Evolutionary conservation across 2,329 filamentous ascomycete species (phyloP).

Genomic region (Nannizziopsis barbatae): DNA sequence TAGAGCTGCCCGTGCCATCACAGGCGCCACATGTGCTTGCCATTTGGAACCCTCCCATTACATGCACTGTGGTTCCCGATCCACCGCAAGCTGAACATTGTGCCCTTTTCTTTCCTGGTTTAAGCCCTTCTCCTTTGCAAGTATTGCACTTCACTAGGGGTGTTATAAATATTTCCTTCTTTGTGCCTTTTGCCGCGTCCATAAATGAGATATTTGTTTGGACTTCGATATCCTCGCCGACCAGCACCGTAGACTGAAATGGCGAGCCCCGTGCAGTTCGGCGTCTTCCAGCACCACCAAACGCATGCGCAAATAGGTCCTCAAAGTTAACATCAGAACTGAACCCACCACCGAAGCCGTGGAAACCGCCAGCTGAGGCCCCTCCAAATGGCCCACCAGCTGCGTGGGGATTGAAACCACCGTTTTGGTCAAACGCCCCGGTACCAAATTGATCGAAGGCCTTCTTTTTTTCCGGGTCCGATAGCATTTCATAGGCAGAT

Average conservation of each 20-base stretch:
- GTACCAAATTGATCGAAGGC: constrained; percentile 85
- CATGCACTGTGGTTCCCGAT: constrained; percentile 74
- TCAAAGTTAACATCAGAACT: constrained; percentile 86
- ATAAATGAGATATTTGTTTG: constrained; percentile 88
- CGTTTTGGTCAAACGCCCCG: constrained; percentile 55
- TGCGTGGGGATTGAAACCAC: constrained; percentile 67
- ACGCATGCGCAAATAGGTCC: constrained; percentile 74
- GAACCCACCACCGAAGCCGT: constrained; percentile 53
- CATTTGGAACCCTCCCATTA: constrained; percentile 94
- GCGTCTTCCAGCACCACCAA: constrained; percentile 54
- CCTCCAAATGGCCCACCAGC: constrained; percentile 44
- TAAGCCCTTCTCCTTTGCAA: constrained; percentile 74
- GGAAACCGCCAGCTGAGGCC: constrained; percentile 48
- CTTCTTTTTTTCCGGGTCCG: constrained; percentile 84
- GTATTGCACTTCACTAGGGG: constrained; percentile 72
- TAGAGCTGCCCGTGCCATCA: constrained; percentile 62
- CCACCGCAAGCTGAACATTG: constrained; percentile 74
- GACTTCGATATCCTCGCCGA: constrained; percentile 95
- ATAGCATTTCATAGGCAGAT: constrained; percentile 83
- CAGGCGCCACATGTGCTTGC: constrained; percentile 76
- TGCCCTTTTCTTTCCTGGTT: constrained; percentile 61
- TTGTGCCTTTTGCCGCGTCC: constrained; percentile 86
- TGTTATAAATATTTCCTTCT: constrained; percentile 76
- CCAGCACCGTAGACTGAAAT: constrained; percentile 68
- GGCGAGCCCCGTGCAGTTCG: constrained; percentile 49